Percentiles rank a stretch among this genome's conserved stretches.
Conservation (phyloP, 495 filamentous ascomycete species). For the Aspergillus bertholletiae region DNA sequence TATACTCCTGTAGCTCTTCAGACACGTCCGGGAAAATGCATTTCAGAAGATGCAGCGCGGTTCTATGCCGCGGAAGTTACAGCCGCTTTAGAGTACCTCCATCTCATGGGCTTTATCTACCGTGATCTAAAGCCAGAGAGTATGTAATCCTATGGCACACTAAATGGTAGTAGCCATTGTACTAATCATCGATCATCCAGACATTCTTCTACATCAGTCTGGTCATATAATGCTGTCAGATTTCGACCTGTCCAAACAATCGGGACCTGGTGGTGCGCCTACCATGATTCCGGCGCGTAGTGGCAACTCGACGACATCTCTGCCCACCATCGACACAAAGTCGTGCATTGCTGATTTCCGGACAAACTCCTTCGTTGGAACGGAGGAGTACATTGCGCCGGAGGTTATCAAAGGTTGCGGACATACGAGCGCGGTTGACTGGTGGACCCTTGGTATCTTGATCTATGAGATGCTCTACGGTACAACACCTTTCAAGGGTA, state of each 20-base stretch:
- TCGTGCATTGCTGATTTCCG: constrained; percentile 98
- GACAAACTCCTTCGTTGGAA: constrained; percentile 97
- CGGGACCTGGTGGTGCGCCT: constrained; percentile 89
- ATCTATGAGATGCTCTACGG: constrained; percentile 99
- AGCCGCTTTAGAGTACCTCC: constrained; percentile 92
- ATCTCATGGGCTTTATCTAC: constrained; percentile 99
- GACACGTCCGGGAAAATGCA: constrained; percentile 94
- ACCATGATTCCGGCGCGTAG: constrained; percentile 93
- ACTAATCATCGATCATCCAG: constrained; percentile 39
- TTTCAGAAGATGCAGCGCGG: constrained; percentile 91
- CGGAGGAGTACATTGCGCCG: constrained; percentile 97
- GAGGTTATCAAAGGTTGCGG: constrained; percentile 99
- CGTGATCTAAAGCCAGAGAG: constrained; percentile 97
- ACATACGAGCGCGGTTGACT: constrained; percentile 96
- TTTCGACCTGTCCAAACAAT: constrained; percentile 97
- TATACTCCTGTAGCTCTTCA: constrained; percentile 63
- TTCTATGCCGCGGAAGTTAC: constrained; percentile 99
- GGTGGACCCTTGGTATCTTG: constrained; percentile 97
- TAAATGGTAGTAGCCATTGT: background rate
- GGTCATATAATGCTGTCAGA: constrained; percentile 99
- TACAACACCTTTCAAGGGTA: constrained; percentile 98
- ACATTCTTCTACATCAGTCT: constrained; percentile 96
- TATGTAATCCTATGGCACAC: constrained; percentile 42
- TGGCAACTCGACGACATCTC: constrained; percentile 72
- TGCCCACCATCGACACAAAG: constrained; percentile 96